Base-by-base conservation (phyloP, 306 rosid genomes). In the Potentilla sterilis region DNA sequence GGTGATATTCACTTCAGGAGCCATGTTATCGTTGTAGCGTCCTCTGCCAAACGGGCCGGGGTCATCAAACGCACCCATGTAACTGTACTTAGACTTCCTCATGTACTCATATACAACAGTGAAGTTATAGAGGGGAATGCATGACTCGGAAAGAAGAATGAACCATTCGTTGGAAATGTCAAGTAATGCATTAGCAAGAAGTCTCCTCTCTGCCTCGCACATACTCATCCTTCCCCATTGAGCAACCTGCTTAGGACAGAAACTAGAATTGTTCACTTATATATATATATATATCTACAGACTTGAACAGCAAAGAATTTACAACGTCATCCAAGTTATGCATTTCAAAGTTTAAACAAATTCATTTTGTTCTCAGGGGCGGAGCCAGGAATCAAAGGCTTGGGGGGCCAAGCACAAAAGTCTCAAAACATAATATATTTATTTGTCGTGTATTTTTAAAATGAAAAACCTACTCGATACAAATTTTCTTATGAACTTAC, bases 201-300 rank as follows among this genome's bases (percentile, higher is more conserved):
- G 97, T 85, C 98, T 83, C 84, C 87, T 89, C 87, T 95, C 98
- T 0, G 99, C 99, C 70, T 96, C 99, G 64, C 96, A 88, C 90
- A 96, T 96, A 79, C 92, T 96, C 98, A 92, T 90, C 82, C 83
- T 88, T 82, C 99, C 99, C 99, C 99, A 96, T 81, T 92, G 96
- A 1, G 97, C 80, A 71, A 92, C 49, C 99, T 96, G 85, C 82
- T 48, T 58, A 67, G 75, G 70, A 81, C 47, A 77, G 74, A 13
- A 8, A 65, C 55, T 68, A 55, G 41, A 73, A 59, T 5, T 21
- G 28, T 35, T 71, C 54, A 61, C 58, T 28, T 28, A 28, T 37
- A 61, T 41, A 48, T 34, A 19, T 28, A 28, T 37, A 61, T 41
- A 48, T 34, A 19, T 15, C 5, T 35, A 32, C 34, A 28, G 9